Conservation (phyloP, 495 filamentous ascomycete species). For the Podospora conica region DNA sequence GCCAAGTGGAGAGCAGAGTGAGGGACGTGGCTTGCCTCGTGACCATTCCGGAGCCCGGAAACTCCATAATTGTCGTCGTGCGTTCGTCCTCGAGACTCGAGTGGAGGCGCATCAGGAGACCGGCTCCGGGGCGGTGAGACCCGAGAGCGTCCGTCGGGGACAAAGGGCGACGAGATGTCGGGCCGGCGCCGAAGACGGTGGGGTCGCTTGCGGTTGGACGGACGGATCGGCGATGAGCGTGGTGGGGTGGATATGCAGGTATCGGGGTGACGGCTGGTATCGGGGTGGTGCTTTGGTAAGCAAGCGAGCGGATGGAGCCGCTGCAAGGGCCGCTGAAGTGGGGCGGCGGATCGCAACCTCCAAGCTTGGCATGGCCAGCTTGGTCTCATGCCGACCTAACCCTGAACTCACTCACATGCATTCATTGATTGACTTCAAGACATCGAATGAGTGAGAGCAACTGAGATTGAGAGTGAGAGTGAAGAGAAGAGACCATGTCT, state of each 20-base stretch:
- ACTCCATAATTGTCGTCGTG: background rate
- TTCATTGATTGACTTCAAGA: background rate
- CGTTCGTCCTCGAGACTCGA: background rate
- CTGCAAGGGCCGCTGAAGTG: background rate
- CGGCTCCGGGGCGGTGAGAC: background rate
- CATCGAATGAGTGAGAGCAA: background rate
- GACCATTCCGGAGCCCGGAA: background rate
- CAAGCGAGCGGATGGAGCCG: background rate
- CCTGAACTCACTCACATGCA: background rate
- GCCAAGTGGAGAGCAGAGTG: no score
- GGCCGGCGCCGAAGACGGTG: background rate
- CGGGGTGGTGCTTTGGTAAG: background rate
- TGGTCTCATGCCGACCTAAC: background rate
- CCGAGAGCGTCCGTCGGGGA: background rate
- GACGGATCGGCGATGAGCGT: background rate
- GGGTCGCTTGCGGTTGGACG: background rate
- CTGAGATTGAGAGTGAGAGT: background rate
- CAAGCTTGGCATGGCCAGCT: background rate
- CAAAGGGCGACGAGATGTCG: background rate
- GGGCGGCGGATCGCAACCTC: no score
- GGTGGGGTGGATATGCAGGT: background rate
- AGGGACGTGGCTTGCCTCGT: background rate
- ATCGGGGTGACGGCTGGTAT: background rate
- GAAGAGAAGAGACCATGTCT: background rate
- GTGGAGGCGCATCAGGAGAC: background rate